Evolutionary conservation across 2,329 filamentous ascomycete species (phyloP).

Genomic region (Rosellinia necatrix): DNA sequence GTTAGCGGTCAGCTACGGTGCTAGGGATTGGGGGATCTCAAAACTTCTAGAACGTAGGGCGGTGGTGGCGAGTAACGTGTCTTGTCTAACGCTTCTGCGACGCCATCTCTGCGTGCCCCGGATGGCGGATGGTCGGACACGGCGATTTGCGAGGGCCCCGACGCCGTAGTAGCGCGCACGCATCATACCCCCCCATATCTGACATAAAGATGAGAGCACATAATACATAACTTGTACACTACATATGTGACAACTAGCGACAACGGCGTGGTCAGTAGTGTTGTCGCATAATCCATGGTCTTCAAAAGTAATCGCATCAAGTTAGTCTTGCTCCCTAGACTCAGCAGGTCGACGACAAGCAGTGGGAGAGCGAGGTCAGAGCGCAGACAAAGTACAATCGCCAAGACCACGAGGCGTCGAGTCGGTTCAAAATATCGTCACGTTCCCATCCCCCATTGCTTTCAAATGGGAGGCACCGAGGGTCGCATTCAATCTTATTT

Average conservation of each 20-base stretch:
- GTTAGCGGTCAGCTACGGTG: constrained; percentile 11
- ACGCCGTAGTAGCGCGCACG: no score
- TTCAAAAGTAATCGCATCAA: neutral
- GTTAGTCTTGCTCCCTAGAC: neutral
- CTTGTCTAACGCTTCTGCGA: constrained; percentile 9
- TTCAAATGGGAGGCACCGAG: neutral
- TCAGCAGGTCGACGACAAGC: neutral
- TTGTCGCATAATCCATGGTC: neutral
- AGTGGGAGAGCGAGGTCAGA: neutral
- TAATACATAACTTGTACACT: neutral
- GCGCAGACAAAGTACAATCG: neutral
- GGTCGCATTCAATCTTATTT: constrained; percentile 15
- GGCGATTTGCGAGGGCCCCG: neutral
- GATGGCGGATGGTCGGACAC: neutral
- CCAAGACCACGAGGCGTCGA: neutral
- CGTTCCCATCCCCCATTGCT: constrained; percentile 2
- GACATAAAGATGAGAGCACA: no score
- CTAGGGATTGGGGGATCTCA: constrained; percentile 1
- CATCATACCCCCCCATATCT: no score
- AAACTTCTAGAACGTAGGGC: constrained; percentile 13
- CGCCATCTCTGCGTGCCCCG: neutral
- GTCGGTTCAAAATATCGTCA: constrained; percentile 1
- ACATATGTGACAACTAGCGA: constrained; percentile 7
- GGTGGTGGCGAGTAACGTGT: no score
- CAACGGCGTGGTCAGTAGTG: constrained; percentile 3